Conservation (phyloP, 2,329 filamentous ascomycete species). For the Sordariomycetes sp. region DNA sequence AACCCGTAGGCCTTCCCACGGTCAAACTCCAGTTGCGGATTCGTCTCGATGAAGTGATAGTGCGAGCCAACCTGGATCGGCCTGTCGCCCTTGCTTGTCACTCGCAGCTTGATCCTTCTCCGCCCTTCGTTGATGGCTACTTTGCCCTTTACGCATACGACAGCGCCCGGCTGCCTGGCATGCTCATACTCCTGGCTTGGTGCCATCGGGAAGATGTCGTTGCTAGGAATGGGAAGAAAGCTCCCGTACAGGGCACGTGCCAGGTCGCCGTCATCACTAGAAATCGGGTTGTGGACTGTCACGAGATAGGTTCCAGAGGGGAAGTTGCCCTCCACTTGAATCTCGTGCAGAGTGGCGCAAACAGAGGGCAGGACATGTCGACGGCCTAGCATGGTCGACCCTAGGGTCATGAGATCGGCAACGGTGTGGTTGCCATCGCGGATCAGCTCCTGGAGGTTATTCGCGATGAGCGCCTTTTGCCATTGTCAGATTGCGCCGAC, state of each 20-base stretch:
- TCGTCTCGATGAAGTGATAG: conserved; percentile 95
- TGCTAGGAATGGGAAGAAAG: conserved; percentile 72
- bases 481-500: conserved; percentile 6
- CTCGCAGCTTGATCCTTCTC: conserved; percentile 62
- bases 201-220: conserved; percentile 57
- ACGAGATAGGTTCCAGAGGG: conserved; percentile 85
- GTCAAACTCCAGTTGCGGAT: conserved; percentile 83
- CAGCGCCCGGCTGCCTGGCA: conserved; percentile 66
- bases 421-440: conserved; percentile 92
- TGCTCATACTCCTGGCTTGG: conserved; percentile 57
- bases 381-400: conserved; percentile 84
- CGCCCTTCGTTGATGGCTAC: conserved; percentile 67
- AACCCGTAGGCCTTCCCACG: conserved; percentile 74
- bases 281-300: conserved; percentile 85
- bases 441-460: conserved; percentile 89
- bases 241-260: conserved; percentile 83
- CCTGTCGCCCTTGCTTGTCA: conserved; percentile 80
- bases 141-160: conserved; percentile 57
- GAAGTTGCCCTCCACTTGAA: conserved; percentile 94
- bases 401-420: conserved; percentile 85
- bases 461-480: conserved; percentile 66
- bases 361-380: conserved; percentile 85
- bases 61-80: conserved; percentile 91
- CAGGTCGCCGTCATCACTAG: conserved; percentile 76
- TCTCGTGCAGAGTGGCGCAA: conserved; percentile 65